Percentiles rank a stretch among this genome's conserved stretches.
Conservation (phyloP, 2,329 filamentous ascomycete genomes). For the Myriosclerotinia scirpicola region DNA sequence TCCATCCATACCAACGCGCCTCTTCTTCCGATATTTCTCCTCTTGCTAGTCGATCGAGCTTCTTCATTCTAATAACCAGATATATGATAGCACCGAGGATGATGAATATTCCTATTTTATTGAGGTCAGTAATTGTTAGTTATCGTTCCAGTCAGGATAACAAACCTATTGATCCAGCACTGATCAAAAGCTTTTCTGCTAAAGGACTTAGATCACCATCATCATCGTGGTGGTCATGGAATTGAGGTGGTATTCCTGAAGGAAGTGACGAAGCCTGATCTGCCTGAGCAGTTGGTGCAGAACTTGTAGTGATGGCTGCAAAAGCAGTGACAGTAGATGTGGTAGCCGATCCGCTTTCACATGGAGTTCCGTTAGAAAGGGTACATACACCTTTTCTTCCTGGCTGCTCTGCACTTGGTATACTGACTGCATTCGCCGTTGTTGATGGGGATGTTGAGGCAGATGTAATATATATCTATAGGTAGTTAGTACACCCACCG, state of each 20-base stretch:
- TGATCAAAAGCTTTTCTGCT: conserved; percentile 37
- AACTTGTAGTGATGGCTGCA: background rate
- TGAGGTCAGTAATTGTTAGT: conserved; percentile 3
- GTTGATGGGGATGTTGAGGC: background rate
- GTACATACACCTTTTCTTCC: conserved; percentile 17
- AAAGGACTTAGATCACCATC: conserved; percentile 29
- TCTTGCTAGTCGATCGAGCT: conserved; percentile 31
- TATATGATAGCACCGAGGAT: conserved; percentile 35
- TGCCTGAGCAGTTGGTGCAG: conserved; percentile 11
- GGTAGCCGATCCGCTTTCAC: background rate
- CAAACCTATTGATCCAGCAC: conserved; percentile 37
- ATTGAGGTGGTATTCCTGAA: background rate
- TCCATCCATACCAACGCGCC: conserved; percentile 35
- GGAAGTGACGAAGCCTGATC: conserved; percentile 11
- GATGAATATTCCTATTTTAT: conserved; percentile 36
- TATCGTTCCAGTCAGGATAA: background rate
- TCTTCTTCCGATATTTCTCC: conserved; percentile 31
- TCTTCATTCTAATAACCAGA: conserved; percentile 34
- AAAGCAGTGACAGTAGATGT: conserved; percentile 11
- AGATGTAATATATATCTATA: conserved; percentile 11
- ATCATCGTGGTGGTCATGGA: background rate
- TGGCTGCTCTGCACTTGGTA: conserved; percentile 13
- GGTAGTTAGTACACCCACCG: conserved; percentile 4
- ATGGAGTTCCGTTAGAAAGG: conserved; percentile 8
- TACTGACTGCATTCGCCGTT: background rate